Evolutionary conservation across 1,284 basidiomycete species (phyloP).

Genomic region (Somion occarium): DNA sequence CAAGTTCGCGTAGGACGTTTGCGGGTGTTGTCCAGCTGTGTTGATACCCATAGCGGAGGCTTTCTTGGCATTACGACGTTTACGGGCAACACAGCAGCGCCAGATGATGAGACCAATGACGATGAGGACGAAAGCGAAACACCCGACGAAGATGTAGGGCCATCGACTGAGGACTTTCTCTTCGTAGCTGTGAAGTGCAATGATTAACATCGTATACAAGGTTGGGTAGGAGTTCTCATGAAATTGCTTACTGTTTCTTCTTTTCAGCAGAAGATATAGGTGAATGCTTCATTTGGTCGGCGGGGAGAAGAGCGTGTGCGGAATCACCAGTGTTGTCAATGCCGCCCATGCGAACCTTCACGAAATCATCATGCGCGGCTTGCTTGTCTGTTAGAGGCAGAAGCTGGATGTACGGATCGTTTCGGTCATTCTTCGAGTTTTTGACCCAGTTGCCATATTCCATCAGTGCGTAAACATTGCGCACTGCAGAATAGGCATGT

Average conservation of each 20-base stretch:
- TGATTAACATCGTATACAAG: background rate
- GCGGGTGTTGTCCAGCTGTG: background rate
- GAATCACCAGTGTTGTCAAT: conserved; percentile 38
- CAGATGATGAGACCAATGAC: conserved; percentile 50
- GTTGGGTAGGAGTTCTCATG: background rate
- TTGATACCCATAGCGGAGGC: conserved; percentile 13
- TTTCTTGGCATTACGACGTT: conserved; percentile 12
- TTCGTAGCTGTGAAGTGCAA: conserved; percentile 29
- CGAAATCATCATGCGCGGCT: conserved; percentile 45
- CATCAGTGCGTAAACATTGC: conserved; percentile 59
- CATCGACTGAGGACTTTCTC: conserved; percentile 67
- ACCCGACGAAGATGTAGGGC: conserved; percentile 72
- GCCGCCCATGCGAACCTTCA: conserved; percentile 44
- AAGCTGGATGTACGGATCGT: conserved; percentile 57
- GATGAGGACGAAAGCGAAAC: conserved; percentile 47
- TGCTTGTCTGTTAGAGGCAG: conserved; percentile 40
- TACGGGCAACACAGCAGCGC: conserved; percentile 57
- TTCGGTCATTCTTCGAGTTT: conserved; percentile 28
- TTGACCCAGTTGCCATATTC: conserved; percentile 56
- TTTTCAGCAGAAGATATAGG: conserved; percentile 63
- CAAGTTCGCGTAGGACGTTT: conserved; percentile 5
- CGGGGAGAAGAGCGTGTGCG: conserved; percentile 51
- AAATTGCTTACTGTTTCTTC: conserved; percentile 50
- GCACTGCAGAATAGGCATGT: conserved; percentile 40
- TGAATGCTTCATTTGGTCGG: conserved; percentile 54